These are phyloP conservation scores for Corchorus olitorius DNA, from an alignment of 345 rosid genomes.

Conservation along the genomic window DNA sequence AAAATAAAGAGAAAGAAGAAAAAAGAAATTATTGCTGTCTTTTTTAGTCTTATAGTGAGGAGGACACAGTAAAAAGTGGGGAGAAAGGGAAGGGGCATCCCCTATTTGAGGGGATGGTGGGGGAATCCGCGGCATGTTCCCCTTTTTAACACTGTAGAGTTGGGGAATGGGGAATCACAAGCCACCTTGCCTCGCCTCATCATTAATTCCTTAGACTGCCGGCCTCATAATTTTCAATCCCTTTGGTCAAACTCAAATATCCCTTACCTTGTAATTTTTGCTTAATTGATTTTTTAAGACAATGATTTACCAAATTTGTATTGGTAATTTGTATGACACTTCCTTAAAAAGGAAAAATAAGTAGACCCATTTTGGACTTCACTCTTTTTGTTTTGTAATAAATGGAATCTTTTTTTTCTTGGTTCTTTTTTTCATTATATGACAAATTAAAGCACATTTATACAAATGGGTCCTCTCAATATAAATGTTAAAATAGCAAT, in stretches of 20 bases:
- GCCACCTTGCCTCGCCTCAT: not conserved
- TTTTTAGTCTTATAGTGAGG: slow-evolving; percentile 11
- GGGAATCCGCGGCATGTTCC: slow-evolving; percentile 37
- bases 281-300: too few relatives aligned
- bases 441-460: too few relatives aligned
- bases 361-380: not conserved
- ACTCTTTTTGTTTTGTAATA: not conserved
- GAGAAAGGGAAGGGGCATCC: slow-evolving; percentile 1
- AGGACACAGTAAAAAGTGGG: slow-evolving; percentile 7
- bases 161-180: not conserved
- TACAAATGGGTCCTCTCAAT: too few relatives aligned
- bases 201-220: not conserved
- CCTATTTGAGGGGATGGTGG: slow-evolving; percentile 39
- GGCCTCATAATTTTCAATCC: not conserved
- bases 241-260: too few relatives aligned
- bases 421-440: not conserved
- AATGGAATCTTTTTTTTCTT: not conserved
- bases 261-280: too few relatives aligned
- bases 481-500: too few relatives aligned
- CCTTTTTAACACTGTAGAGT: slow-evolving; percentile 20
- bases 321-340: too few relatives aligned
- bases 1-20: not conserved
- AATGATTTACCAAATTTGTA: too few relatives aligned
- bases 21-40: slow-evolving; percentile 4
- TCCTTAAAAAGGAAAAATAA: too few relatives aligned